Evolutionary conservation across 106 monocot genomes (phyloP).

Genomic region (Dendrobium officinale): DNA sequence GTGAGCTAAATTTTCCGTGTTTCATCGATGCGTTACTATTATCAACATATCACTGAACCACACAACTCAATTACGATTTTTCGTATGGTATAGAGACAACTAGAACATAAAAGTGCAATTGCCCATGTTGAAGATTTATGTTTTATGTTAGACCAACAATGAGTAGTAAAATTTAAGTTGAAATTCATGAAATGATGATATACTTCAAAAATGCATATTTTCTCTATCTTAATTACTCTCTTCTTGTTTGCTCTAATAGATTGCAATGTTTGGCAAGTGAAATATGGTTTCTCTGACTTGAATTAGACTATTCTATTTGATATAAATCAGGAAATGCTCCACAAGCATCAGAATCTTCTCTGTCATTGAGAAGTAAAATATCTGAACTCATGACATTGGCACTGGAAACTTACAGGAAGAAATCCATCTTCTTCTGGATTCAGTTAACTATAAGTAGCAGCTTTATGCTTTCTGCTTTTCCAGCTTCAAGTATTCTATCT

Average conservation of each 20-base stretch:
- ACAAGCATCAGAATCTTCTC: constrained; percentile 7
- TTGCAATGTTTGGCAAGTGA: neutral
- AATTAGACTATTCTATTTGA: neutral
- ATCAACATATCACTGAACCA: too few species aligned
- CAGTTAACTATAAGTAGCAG: constrained; percentile 41
- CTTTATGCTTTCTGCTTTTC: constrained; percentile 77
- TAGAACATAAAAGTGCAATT: too few species aligned
- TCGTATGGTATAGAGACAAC: too few species aligned
- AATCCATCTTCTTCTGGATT: constrained; percentile 60
- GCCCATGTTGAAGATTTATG: too few species aligned
- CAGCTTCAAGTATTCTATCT: constrained; percentile 84
- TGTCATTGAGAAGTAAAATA: constrained; percentile 13
- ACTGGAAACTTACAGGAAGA: constrained; percentile 28
- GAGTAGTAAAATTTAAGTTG: neutral
- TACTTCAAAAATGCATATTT: neutral
- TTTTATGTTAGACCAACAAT: neutral
- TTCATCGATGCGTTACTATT: too few species aligned
- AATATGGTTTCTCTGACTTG: neutral
- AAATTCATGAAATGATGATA: neutral
- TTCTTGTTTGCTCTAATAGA: too few species aligned
- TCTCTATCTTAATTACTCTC: too few species aligned
- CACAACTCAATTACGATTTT: too few species aligned
- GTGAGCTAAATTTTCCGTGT: too few species aligned
- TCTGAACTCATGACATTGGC: constrained; percentile 14
- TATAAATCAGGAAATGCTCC: constrained; percentile 8